These are phyloP conservation scores for Nannochloropsis gaditana DNA, from an alignment of 108 stramenopile species.

Conservation along the genomic window DNA sequence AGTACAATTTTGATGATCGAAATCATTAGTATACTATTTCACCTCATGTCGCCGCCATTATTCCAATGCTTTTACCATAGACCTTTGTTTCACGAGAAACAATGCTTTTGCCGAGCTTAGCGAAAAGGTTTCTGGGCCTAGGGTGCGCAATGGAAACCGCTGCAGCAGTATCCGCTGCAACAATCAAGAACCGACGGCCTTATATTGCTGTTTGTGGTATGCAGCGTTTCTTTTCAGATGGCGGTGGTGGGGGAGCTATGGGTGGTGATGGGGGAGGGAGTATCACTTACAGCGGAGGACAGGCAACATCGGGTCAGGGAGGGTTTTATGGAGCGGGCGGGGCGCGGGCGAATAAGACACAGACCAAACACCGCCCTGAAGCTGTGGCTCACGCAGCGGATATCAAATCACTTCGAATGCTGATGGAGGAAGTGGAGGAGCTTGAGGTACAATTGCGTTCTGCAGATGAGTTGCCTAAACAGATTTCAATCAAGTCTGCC, in stretches of 20 bases:
- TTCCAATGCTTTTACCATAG: too few relatives aligned
- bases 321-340: conserved; percentile 70
- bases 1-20: too few relatives aligned
- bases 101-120: too few relatives aligned
- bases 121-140: too few relatives aligned
- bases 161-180: too few relatives aligned
- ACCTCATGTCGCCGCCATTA: too few relatives aligned
- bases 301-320: conserved; percentile 67
- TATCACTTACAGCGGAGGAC: conserved; percentile 60
- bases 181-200: too few relatives aligned
- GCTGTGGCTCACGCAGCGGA: conserved; percentile 61
- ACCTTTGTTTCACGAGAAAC: too few relatives aligned
- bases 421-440: conserved; percentile 59
- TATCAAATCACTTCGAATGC: conserved; percentile 55
- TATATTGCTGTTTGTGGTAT: neutral
- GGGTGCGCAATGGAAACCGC: too few relatives aligned
- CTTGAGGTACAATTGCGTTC: conserved; percentile 55
- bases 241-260: neutral
- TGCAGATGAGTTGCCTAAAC: conserved; percentile 35
- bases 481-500: neutral
- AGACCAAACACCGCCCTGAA: conserved; percentile 53
- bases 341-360: conserved; percentile 46
- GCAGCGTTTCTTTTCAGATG: neutral
- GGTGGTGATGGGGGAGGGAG: neutral
- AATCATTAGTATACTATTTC: too few relatives aligned